Conservation (phyloP, 768 basidiomycete species). For the Galerina sulciceps region DNA sequence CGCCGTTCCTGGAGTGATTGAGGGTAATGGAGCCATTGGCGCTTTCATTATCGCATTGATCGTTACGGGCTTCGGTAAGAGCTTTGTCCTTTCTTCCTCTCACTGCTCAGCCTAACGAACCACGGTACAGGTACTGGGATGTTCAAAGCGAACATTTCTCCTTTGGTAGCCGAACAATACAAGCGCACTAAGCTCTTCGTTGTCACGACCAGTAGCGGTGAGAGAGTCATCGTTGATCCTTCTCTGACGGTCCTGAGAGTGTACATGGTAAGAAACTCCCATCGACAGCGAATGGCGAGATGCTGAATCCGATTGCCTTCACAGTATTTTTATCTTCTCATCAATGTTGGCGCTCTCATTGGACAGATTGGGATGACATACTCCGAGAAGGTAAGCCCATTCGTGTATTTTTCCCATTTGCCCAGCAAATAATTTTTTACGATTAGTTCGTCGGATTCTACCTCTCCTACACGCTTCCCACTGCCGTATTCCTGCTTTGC, state of each 20-base stretch:
- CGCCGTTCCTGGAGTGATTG: conserved; percentile 70
- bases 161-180: conserved; percentile 81
- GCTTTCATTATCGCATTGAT: conserved; percentile 64
- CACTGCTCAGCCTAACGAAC: conserved; percentile 15
- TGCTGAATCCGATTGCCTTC: neutral
- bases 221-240: conserved; percentile 79
- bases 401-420: conserved; percentile 16
- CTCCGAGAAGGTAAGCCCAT: conserved; percentile 54
- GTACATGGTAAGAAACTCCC: conserved; percentile 61
- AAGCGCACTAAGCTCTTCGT: conserved; percentile 58
- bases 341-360: conserved; percentile 73
- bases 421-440: neutral
- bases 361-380: conserved; percentile 76
- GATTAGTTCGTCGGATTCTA: conserved; percentile 65
- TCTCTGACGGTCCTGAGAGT: conserved; percentile 67
- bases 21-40: conserved; percentile 50
- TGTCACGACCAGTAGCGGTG: conserved; percentile 52
- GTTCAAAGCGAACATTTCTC: conserved; percentile 81
- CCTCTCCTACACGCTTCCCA: conserved; percentile 71
- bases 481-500: conserved; percentile 60
- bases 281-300: conserved; percentile 17
- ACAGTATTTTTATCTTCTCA: conserved; percentile 73
- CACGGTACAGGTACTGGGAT: conserved; percentile 55
- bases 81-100: neutral
- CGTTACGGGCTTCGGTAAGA: conserved; percentile 54